Percentiles rank a stretch among this genome's conserved stretches.
Conservation (phyloP, 495 filamentous ascomycete genomes). For the Hypoxylon rickii region DNA sequence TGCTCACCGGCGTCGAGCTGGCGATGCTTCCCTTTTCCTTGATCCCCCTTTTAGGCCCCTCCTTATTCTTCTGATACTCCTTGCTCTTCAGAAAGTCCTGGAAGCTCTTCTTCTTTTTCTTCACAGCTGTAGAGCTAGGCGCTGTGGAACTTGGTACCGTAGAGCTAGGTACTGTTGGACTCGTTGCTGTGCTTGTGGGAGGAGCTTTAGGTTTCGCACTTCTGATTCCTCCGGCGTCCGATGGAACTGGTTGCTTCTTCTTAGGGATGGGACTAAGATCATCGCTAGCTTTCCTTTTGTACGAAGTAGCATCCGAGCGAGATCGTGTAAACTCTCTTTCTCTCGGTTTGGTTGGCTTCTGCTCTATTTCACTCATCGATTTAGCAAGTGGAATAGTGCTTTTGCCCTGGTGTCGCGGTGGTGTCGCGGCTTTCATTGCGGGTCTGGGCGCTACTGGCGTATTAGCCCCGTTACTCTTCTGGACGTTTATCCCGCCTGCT, state of each 20-base stretch:
- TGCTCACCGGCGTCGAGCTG: conserved; percentile 24
- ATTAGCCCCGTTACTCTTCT: too few species aligned
- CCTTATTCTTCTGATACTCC: conserved; percentile 5
- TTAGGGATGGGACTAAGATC: conserved; percentile 8
- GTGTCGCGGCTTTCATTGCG: too few species aligned
- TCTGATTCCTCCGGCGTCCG: conserved; percentile 8
- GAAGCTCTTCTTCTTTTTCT: too few species aligned
- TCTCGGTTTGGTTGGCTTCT: conserved; percentile 10
- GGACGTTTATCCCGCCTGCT: not conserved
- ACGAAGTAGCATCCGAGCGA: conserved; percentile 14
- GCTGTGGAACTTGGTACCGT: conserved; percentile 5
- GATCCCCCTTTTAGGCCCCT: conserved; percentile 7
- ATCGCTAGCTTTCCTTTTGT: conserved; percentile 28
- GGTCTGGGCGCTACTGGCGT: too few species aligned
- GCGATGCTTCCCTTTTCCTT: conserved; percentile 26
- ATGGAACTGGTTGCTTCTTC: conserved; percentile 27
- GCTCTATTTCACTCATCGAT: conserved; percentile 21
- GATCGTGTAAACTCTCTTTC: conserved; percentile 15
- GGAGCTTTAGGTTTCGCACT: conserved; percentile 6
- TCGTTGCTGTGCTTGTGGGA: not conserved
- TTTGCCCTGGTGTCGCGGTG: not conserved
- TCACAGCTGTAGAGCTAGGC: not conserved
- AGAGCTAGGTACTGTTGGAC: too few species aligned
- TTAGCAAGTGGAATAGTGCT: conserved; percentile 2
- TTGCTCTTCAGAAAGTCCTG: too few species aligned